Evolutionary conservation across 441 rosid species (phyloP), one percentile per base, ranked within the genome.

Genomic region (Lepidium campestre): DNA sequence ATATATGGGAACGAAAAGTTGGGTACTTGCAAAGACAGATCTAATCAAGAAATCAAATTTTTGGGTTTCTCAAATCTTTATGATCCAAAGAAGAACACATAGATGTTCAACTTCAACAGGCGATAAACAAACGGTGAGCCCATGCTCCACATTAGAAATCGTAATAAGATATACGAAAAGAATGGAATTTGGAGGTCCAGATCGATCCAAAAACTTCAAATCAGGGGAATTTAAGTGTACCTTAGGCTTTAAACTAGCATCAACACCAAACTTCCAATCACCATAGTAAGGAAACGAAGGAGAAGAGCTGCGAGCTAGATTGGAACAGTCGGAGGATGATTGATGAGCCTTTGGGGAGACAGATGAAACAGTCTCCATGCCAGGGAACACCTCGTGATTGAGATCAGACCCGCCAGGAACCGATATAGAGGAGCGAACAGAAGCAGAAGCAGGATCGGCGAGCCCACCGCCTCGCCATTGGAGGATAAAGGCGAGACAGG

Each of bases 201-300:
- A 67, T 75, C 77, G 57, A 46, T 19, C 5, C 10, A 37, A 17
- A 15, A 58, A 20, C 12, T 15, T 41, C 1, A n/a, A 2, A 39
- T 7, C 25, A 46, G 19, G 3, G 19, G 52, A 22, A 4, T 0
- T 13, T 22, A 40, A 3, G 48, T 11, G 12, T 54, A 88, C 97
- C 96, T 83, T 90, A 31, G 98, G 98, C 73, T 80, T 85, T 63
- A 89, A 58, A 71, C 75, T 85, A 72, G 90, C 13, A 11, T 82
- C 86, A 67, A 78, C 77, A 60, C 85, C 96, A 45, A 86, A 76
- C 68, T 86, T 93, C 96, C 94, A 87, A 67, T 90, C 93, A 29
- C 76, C 84, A 49, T 81, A 87, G 77, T 87, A 93, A 44, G 98
- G 97, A 65, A 93, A 87, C 0, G 97, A 88, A 67, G 97, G 94